Conservation (phyloP, 305 asterid species). For the Solanum aculeatissimum region DNA sequence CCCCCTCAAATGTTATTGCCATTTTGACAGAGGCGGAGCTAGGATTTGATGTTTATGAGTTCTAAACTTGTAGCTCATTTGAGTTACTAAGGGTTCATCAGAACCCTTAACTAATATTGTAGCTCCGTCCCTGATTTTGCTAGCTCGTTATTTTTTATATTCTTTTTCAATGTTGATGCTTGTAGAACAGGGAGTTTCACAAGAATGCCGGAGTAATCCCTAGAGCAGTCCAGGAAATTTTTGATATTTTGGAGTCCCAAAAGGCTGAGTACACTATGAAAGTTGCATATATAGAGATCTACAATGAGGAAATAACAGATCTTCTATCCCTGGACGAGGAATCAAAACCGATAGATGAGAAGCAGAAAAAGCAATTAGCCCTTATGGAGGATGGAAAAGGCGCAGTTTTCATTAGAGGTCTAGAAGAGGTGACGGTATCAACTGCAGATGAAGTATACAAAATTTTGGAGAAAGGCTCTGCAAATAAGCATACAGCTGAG, state of each 20-base stretch:
- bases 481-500: constrained; percentile 32
- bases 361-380: constrained; percentile 74
- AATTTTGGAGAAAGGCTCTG: constrained; percentile 38
- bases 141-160: constrained; percentile 7
- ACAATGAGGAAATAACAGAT: constrained; percentile 94
- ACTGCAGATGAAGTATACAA: constrained; percentile 33
- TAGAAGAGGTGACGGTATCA: constrained; percentile 36
- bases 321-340: constrained; percentile 85
- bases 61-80: neutral
- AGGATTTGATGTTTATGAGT: neutral
- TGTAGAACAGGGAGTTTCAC: constrained; percentile 83
- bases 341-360: constrained; percentile 60
- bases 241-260: constrained; percentile 77
- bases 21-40: neutral
- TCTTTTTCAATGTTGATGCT: neutral
- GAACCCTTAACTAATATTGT: neutral
- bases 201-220: constrained; percentile 98
- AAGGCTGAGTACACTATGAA: constrained; percentile 91
- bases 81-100: neutral
- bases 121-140: neutral
- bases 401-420: constrained; percentile 36
- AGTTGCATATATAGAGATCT: constrained; percentile 85
- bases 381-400: constrained; percentile 58
- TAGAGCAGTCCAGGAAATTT: constrained; percentile 90
- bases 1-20: constrained; percentile 9